phyloP scores from a whole-genome alignment of 306 rosid species.

The Notholithocarpus densiflorus region DNA sequence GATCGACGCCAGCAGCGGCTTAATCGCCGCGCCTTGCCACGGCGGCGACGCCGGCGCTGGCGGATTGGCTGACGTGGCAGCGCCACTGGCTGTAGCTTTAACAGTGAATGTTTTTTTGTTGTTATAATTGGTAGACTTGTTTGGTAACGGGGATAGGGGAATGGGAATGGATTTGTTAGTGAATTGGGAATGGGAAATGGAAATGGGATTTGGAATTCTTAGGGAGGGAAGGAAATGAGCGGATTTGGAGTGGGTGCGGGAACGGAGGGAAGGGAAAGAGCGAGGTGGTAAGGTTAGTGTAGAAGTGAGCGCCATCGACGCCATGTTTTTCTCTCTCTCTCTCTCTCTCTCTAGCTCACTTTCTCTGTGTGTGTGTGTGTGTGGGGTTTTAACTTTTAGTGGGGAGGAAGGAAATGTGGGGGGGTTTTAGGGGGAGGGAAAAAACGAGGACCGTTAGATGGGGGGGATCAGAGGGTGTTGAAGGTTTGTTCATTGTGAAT shows the following conservation, averaged over 20 bases:
- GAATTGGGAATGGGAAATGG: neutral
- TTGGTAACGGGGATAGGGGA: neutral
- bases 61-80: constrained; percentile 5
- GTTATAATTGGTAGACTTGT: neutral
- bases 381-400: neutral
- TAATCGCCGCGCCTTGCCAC: constrained; percentile 85
- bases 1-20: constrained; percentile 74
- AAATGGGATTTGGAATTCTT: neutral
- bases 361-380: too few species aligned
- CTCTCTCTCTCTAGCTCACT: too few species aligned
- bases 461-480: neutral
- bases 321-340: constrained; percentile 37
- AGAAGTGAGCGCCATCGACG: constrained; percentile 64
- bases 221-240: neutral
- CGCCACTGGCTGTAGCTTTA: constrained; percentile 34
- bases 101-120: neutral
- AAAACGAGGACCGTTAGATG: too few species aligned
- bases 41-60: constrained; percentile 42
- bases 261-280: constrained; percentile 54
- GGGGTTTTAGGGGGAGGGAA: neutral
- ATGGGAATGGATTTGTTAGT: neutral
- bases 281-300: neutral
- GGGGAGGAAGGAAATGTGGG: neutral
- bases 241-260: constrained; percentile 21
- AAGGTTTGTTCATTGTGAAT: constrained; percentile 39